Percentiles rank a stretch among this genome's conserved stretches.
Conservation (phyloP, 179 eudicot genomes). For the Dionaea muscipula region DNA sequence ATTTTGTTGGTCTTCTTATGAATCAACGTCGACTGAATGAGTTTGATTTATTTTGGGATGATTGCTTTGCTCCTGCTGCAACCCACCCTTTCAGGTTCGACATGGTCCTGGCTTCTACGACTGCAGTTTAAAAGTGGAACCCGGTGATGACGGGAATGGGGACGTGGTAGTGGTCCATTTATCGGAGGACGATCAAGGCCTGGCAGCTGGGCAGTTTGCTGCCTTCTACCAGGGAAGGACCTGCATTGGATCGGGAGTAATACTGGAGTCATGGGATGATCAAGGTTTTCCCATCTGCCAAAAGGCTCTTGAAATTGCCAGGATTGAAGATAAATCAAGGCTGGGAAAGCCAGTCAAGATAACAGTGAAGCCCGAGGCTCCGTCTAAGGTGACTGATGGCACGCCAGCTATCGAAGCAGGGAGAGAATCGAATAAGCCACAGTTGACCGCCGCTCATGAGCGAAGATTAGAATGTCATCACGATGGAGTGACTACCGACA, state of each 20-base stretch:
- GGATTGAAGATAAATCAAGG: constrained; percentile 58
- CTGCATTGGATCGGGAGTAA: constrained; percentile 86
- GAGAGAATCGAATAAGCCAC: background rate
- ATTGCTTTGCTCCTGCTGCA: too few relatives aligned
- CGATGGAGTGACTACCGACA: constrained; percentile 7
- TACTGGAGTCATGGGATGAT: constrained; percentile 78
- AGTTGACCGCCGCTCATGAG: constrained; percentile 2
- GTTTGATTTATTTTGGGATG: too few relatives aligned
- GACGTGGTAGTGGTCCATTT: constrained; percentile 59
- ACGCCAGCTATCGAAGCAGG: constrained; percentile 1
- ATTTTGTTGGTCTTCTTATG: too few relatives aligned
- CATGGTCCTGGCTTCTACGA: constrained; percentile 69
- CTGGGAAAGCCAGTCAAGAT: constrained; percentile 87
- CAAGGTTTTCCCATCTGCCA: constrained; percentile 70
- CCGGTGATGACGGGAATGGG: constrained; percentile 22
- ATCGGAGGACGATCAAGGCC: constrained; percentile 86
- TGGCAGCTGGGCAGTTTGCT: constrained; percentile 93
- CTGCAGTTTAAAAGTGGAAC: constrained; percentile 47
- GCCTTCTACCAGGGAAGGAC: constrained; percentile 64
- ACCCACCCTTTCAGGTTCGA: constrained; percentile 85
- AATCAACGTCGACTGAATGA: too few relatives aligned
- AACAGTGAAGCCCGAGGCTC: constrained; percentile 29
- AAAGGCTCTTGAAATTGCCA: constrained; percentile 66
- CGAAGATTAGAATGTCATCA: constrained; percentile 8
- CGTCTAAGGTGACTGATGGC: constrained; percentile 12